Conservation (phyloP, 2,329 filamentous ascomycete genomes). For the Phialophora tarda region DNA sequence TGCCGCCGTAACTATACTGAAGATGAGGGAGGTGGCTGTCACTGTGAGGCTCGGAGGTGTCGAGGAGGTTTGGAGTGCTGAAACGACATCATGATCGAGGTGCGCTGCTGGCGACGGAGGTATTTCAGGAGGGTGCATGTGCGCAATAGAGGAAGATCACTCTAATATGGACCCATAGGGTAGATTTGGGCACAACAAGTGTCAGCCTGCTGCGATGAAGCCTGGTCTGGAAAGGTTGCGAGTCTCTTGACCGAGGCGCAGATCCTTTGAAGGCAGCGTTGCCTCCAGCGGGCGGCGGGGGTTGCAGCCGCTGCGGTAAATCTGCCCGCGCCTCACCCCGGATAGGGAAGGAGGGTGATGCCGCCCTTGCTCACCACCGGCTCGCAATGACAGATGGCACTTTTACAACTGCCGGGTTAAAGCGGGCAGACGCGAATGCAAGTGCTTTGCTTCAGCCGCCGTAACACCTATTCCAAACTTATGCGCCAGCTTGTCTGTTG, state of each 20-base stretch:
- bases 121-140: slow-evolving; percentile 31
- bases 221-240: slow-evolving; percentile 1
- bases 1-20: slow-evolving; percentile 33
- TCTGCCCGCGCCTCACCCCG: no score
- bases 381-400: no score
- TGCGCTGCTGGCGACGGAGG: slow-evolving; percentile 13
- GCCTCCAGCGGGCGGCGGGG: slow-evolving; percentile 3
- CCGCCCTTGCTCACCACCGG: no score
- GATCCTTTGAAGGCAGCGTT: background rate
- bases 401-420: no score
- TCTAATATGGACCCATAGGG: slow-evolving; percentile 15
- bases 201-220: slow-evolving; percentile 5
- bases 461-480: no score
- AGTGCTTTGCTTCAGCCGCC: no score
- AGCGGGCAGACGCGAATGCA: no score
- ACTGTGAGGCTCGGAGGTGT: slow-evolving; percentile 14
- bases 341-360: no score
- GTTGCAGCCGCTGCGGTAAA: background rate
- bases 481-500: no score
- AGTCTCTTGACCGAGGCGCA: slow-evolving; percentile 5
- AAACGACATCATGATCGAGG: slow-evolving; percentile 26
- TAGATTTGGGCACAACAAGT: background rate
- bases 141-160: slow-evolving; percentile 1
- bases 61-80: slow-evolving; percentile 14
- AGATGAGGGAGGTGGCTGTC: slow-evolving; percentile 26